Conservation (phyloP, 805 yeast genomes). For the Nakazawaea ambrosiae region DNA sequence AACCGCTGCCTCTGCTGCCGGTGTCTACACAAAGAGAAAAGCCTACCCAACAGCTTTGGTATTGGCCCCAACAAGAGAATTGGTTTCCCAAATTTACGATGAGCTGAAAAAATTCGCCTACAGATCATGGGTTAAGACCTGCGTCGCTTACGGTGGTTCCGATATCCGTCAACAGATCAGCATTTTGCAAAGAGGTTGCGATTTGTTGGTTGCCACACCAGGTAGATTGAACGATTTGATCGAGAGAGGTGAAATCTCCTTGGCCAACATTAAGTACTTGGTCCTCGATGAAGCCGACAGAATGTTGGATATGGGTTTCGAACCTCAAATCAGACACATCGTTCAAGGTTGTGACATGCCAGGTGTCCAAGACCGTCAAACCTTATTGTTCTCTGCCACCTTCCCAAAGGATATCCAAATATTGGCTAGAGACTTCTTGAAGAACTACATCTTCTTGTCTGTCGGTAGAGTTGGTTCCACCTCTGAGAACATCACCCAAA, state of each 20-base stretch:
- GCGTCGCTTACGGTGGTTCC: constrained; percentile 98
- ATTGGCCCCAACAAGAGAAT: constrained; percentile 98
- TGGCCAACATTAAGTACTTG: constrained; percentile 83
- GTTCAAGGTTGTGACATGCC: constrained; percentile 99
- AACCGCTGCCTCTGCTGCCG: constrained; percentile 25
- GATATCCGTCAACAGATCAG: constrained; percentile 84
- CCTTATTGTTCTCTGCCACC: constrained; percentile 97
- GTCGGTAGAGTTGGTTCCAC: constrained; percentile 99
- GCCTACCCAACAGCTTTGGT: constrained; percentile 93
- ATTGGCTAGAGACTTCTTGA: constrained; percentile 95
- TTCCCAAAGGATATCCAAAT: constrained; percentile 97
- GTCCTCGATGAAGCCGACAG: constrained; percentile 99
- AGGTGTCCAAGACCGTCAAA: constrained; percentile 81
- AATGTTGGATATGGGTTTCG: constrained; percentile 99
- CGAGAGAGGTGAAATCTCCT: constrained; percentile 90
- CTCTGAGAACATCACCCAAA: constrained; percentile 96
- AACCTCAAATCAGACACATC: constrained; percentile 97
- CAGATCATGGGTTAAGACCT: constrained; percentile 97
- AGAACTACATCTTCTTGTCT: constrained; percentile 90
- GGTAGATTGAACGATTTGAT: constrained; percentile 96
- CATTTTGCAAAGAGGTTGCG: constrained; percentile 90
- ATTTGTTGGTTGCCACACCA: constrained; percentile 95
- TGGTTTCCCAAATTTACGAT: constrained; percentile 93
- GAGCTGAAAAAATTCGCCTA: constrained; percentile 94
- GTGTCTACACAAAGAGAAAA: constrained; percentile 53